These are phyloP conservation scores for Penicillium capsulatum DNA, from an alignment of 2,329 filamentous ascomycete species.

Conservation along the genomic window DNA sequence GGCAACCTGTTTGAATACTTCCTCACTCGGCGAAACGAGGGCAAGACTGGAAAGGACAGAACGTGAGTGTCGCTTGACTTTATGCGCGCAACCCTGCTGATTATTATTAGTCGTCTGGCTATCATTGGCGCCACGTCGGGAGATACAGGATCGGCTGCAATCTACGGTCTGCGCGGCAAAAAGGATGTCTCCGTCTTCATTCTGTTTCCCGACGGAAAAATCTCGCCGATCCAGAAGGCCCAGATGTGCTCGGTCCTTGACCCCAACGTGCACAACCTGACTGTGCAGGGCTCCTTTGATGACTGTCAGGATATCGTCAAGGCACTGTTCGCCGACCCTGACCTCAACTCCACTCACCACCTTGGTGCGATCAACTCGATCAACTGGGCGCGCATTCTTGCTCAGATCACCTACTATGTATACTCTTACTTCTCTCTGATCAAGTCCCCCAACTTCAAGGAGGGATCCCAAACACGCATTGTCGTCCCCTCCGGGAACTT, in stretches of 20 bases:
- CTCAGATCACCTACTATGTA: conserved; percentile 97
- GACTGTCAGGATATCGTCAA: conserved; percentile 98
- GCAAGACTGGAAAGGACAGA: conserved; percentile 46
- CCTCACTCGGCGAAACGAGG: conserved; percentile 43
- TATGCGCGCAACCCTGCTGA: conserved; percentile 39
- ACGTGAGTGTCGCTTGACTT: neutral
- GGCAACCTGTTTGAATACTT: conserved; percentile 74
- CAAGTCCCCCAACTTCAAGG: conserved; percentile 56
- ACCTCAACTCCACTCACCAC: conserved; percentile 75
- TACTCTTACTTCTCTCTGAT: conserved; percentile 83
- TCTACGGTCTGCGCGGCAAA: conserved; percentile 91
- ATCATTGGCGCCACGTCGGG: conserved; percentile 84
- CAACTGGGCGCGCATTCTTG: conserved; percentile 91
- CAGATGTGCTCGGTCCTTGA: conserved; percentile 94
- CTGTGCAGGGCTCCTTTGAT: conserved; percentile 87
- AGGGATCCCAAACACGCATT: conserved; percentile 63
- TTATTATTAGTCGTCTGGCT: conserved; percentile 73
- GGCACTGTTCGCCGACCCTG: conserved; percentile 78
- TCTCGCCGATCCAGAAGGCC: conserved; percentile 87
- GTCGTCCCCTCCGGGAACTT: conserved; percentile 96
- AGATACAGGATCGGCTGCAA: conserved; percentile 87
- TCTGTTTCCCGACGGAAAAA: conserved; percentile 82
- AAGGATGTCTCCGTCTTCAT: conserved; percentile 97
- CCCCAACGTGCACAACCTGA: conserved; percentile 85
- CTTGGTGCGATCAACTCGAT: conserved; percentile 85